These are phyloP conservation scores for Aspergillus nomiae DNA, from an alignment of 2,329 filamentous ascomycete species.

Conservation along the genomic window DNA sequence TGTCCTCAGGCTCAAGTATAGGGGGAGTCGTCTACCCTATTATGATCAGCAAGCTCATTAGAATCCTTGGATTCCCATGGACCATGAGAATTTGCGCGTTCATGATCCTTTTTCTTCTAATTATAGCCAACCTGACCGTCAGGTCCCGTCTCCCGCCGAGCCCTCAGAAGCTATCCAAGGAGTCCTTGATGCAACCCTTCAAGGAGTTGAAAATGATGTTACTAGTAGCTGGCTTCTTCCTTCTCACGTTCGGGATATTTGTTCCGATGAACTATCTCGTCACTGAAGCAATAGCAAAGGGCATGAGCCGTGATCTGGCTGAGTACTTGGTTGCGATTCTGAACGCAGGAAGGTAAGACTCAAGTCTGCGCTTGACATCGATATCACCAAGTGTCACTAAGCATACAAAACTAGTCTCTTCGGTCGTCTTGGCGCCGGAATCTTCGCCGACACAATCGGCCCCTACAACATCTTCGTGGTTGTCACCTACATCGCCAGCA, in stretches of 20 bases:
- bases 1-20: constrained; percentile 54
- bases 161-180: neutral
- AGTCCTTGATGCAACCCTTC: constrained; percentile 37
- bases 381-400: neutral
- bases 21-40: constrained; percentile 62
- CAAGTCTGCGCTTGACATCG: neutral
- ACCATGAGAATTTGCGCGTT: constrained; percentile 58
- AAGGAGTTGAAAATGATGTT: constrained; percentile 39
- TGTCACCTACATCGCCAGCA: constrained; percentile 46
- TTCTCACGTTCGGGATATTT: constrained; percentile 58
- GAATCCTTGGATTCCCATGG: constrained; percentile 54
- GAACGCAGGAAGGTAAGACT: constrained; percentile 47
- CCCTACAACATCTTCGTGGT: constrained; percentile 56
- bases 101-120: constrained; percentile 58
- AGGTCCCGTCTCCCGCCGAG: constrained; percentile 43
- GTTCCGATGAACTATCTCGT: constrained; percentile 55
- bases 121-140: constrained; percentile 55
- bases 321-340: constrained; percentile 57
- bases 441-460: constrained; percentile 56
- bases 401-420: constrained; percentile 42
- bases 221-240: constrained; percentile 28
- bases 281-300: constrained; percentile 40
- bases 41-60: constrained; percentile 57
- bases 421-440: constrained; percentile 56
- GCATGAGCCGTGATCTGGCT: constrained; percentile 37